Evolutionary conservation across 352 stramenopile genomes (phyloP), one percentile per base, ranked within the genome.

Genomic region (Phytophthora parvispora): DNA sequence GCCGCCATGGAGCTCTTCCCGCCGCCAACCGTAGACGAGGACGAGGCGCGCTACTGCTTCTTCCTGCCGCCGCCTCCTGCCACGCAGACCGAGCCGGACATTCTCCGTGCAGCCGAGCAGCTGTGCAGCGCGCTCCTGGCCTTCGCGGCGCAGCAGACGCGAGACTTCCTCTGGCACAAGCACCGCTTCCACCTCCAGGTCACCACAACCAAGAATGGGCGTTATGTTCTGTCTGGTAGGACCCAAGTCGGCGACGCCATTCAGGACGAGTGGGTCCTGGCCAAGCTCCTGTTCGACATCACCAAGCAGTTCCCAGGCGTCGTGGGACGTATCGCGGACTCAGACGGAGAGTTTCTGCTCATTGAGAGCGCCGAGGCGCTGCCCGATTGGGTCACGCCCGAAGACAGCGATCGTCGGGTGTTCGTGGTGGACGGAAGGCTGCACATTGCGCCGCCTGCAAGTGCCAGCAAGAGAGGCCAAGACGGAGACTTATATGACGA

Each of bases 281-380:
- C 73, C 10, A 74, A 74, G 22, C 67, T 92, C 9, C 49, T 92
- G 10, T 76, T 81, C n/a, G 69, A 77, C 57, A 64, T 93, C 34
- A 86, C 83, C 1, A 68, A 28, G 18, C 55, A 40, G 13, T 72
- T 83, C 45, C 56, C 64, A 27, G 49, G 73, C 22, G 60, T 90
- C 16, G 51, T 90, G 10, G 71, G 78, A 24, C 66, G 78, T 9
- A 58, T 90, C 6, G 63, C 27, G 5, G 87, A 93, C 64, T 62
- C 71, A 4, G 87, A 93, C 65, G 87, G 87, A 32, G 81, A 95
- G 62, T 93, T 95, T 64, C 57, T 95, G 32, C 77, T 95, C 57
- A 92, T 95, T 64, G 85, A 93, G 67, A 83, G 77, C 28, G 87
- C 87, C n/a, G 80, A 93, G 34, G 67, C 66, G 36, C 68, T 95